A percentile compares a stretch with the other conserved stretches of the same genome.
Conservation (phyloP, 2,329 filamentous ascomycete genomes). For the Calonectria fujianensis region DNA sequence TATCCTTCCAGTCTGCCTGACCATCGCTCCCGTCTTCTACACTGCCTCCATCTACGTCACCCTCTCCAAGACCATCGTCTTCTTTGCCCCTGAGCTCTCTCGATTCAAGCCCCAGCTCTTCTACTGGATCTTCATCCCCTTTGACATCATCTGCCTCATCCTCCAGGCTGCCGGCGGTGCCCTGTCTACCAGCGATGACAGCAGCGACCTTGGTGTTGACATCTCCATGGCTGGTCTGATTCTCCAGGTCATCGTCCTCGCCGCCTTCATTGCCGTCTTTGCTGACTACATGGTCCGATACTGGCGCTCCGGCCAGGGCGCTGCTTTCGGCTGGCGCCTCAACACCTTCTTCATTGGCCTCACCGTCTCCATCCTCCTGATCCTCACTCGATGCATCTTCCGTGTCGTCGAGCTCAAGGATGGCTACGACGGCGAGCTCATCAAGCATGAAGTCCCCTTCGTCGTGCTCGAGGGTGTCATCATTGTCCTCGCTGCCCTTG, state of each 20-base stretch:
- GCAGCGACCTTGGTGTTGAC: constrained; percentile 62
- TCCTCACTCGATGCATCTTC: constrained; percentile 78
- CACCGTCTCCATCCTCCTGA: constrained; percentile 72
- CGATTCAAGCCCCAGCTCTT: constrained; percentile 66
- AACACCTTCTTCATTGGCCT: constrained; percentile 72
- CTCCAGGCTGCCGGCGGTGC: constrained; percentile 76
- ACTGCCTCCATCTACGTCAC: constrained; percentile 80
- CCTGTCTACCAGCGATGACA: constrained; percentile 65
- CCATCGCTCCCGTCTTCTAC: constrained; percentile 68
- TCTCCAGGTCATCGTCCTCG: constrained; percentile 75
- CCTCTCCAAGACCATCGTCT: constrained; percentile 66
- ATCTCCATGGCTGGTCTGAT: constrained; percentile 71
- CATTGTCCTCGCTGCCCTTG: constrained; percentile 60
- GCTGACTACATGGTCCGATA: constrained; percentile 70
- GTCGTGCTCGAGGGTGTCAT: constrained; percentile 71
- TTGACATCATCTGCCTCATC: constrained; percentile 73
- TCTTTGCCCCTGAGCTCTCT: constrained; percentile 63
- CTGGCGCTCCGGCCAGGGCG: constrained; percentile 54
- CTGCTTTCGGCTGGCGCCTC: constrained; percentile 56
- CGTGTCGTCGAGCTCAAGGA: constrained; percentile 79
- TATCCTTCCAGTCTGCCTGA: constrained; percentile 70
- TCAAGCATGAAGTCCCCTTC: constrained; percentile 71
- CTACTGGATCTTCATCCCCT: constrained; percentile 72
- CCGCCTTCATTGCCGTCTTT: constrained; percentile 69
- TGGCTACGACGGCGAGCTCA: constrained; percentile 75